phyloP scores from a whole-genome alignment of 2,329 filamentous ascomycete genomes.

The Bipolaris oryzae region DNA sequence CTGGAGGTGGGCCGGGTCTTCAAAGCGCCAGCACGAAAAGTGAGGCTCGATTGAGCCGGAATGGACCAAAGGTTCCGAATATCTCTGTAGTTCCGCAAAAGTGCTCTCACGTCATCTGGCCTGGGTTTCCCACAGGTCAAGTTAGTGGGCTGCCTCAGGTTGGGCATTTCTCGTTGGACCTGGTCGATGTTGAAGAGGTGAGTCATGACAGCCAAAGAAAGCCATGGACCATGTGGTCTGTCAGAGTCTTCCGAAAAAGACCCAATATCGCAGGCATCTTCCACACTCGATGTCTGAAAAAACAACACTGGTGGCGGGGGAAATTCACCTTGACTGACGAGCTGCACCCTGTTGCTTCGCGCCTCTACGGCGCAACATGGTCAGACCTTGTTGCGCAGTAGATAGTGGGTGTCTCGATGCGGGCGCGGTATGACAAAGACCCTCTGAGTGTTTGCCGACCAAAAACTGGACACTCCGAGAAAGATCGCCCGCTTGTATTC shows the following conservation, averaged over 20 bases:
- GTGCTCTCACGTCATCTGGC: neutral
- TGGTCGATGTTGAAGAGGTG: constrained; percentile 11
- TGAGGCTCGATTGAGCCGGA: neutral
- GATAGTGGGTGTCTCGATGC: constrained; percentile 10
- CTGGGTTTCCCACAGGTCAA: constrained; percentile 8
- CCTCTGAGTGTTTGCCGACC: constrained; percentile 16
- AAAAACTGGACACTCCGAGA: constrained; percentile 5
- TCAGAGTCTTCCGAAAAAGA: constrained; percentile 19
- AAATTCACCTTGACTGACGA: constrained; percentile 16
- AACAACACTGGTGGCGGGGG: constrained; percentile 22
- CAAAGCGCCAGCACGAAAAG: constrained; percentile 3
- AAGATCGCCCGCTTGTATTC: neutral
- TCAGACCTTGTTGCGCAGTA: constrained; percentile 2
- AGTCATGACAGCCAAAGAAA: constrained; percentile 15
- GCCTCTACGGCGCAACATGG: constrained; percentile 5
- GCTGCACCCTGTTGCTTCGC: neutral
- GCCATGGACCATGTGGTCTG: constrained; percentile 32
- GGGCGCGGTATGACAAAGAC: neutral
- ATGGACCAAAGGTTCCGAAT: neutral
- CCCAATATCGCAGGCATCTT: constrained; percentile 27
- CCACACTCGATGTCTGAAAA: constrained; percentile 24
- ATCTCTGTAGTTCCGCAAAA: neutral
- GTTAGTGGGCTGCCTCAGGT: neutral
- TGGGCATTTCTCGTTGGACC: neutral
- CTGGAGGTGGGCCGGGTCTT: constrained; percentile 10